Base-by-base conservation (phyloP, 2,329 filamentous ascomycete species). In the Phialophora macrospora region DNA sequence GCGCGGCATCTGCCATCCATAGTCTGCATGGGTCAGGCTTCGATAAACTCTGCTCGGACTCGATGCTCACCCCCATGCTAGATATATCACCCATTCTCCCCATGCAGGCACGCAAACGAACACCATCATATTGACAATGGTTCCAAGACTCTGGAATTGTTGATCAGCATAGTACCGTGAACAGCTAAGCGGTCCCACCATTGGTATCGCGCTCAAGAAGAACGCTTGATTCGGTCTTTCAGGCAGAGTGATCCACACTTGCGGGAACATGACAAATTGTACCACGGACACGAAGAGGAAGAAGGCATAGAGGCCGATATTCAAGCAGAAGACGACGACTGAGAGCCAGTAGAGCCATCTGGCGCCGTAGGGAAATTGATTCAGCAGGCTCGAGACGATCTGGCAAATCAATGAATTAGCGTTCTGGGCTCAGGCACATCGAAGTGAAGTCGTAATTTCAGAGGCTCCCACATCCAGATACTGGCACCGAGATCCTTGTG, bases 191-290 rank as follows among this genome's bases (percentile, higher is more conserved):
- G 24, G 32, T 26, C 62, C 41, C 28, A 64, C 87, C 86, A 90
- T 90, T 0, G 88, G 88, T 48, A 90, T 83, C 0, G 86, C 87
- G 0, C 85, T 88, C 4, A 91, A 76, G 69, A 91, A 91, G 59
- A 91, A 80, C 1, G 85, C 87, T 72, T 91, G 87, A 1, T 82
- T 83, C 0, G 87, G 88, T 73, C 91, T 85, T 1, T 80, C 77
- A 32, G 90, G 82, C 87, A 91, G 89, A 11, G 82, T 84, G 0
- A 66, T 73, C 83, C 87, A 91, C 0, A 78, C 77, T 71, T 90
- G 90, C 3, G 73, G 62, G 26, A 52, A 3, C 85, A 66, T 1
- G 84, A 87, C 51, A 88, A 80, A 8, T 77, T 67, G 32, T 82
- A 73, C n/a, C 17, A 65, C 44, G 46, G 62, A 60, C n/a, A 69